Evolutionary conservation across 148 eudicot genomes (phyloP).

Genomic region (Nyssa sinensis): DNA sequence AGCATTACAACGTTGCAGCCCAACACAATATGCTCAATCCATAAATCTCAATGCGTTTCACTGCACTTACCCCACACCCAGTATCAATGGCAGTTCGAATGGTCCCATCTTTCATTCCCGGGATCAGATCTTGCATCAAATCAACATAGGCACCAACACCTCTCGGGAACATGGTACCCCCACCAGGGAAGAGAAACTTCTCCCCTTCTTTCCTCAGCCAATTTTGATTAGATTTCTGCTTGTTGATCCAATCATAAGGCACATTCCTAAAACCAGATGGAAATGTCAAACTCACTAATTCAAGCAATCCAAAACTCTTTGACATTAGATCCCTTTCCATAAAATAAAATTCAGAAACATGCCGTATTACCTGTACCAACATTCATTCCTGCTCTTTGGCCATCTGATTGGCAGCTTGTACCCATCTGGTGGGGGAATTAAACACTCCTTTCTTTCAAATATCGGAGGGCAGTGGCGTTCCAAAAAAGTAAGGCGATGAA

Average conservation of each 20-base stretch:
- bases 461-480: constrained; percentile 89
- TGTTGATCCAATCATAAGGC: constrained; percentile 91
- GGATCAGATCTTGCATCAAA: constrained; percentile 74
- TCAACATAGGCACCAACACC: constrained; percentile 78
- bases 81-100: constrained; percentile 89
- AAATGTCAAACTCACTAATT: constrained; percentile 1
- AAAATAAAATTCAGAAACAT: background rate
- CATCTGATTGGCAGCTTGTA: constrained; percentile 82
- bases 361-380: constrained; percentile 80
- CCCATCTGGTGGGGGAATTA: constrained; percentile 89
- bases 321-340: background rate
- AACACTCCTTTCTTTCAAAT: constrained; percentile 71
- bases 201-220: constrained; percentile 93
- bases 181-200: constrained; percentile 85
- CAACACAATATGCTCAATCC: too few species aligned
- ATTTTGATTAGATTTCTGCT: constrained; percentile 81
- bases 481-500: constrained; percentile 65
- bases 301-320: background rate
- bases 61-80: constrained; percentile 84
- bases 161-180: constrained; percentile 90
- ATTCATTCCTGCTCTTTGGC: constrained; percentile 88
- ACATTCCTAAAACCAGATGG: constrained; percentile 56
- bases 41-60: background rate
- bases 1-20: background rate
- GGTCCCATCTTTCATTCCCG: constrained; percentile 74